These are phyloP conservation scores for Cytidiella melzeri DNA, from an alignment of 768 basidiomycete species.

Conservation along the genomic window DNA sequence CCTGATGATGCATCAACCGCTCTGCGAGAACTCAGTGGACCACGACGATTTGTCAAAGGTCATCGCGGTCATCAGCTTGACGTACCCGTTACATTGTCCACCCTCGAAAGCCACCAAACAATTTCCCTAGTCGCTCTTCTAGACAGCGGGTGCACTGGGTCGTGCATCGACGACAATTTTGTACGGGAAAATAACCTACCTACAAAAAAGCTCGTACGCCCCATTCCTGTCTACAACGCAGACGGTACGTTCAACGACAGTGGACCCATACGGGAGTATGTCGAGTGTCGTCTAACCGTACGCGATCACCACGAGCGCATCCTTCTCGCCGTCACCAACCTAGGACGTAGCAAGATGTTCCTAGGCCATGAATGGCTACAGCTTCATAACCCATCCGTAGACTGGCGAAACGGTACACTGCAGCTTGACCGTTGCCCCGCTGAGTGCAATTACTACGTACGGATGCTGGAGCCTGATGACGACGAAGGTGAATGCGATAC, in stretches of 20 bases:
- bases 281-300: not conserved
- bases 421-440: not conserved
- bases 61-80: no score
- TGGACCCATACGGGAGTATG: not conserved
- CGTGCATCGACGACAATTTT: not conserved
- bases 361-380: constrained; percentile 5
- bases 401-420: constrained; percentile 1
- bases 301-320: not conserved
- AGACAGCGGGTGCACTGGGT: constrained; percentile 1
- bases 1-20: no score
- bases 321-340: not conserved
- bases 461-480: not conserved
- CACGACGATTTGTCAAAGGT: no score
- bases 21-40: no score
- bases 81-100: no score
- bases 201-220: not conserved
- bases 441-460: not conserved
- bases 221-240: no score
- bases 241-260: not conserved
- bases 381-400: not conserved
- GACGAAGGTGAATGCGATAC: not conserved
- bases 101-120: no score
- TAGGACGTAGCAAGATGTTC: constrained; percentile 1
- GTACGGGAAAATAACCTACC: not conserved
- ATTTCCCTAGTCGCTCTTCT: no score